Evolutionary conservation across 495 filamentous ascomycete genomes (phyloP), one percentile per base, ranked within the genome.

Genomic region (Penicillium parvum): DNA sequence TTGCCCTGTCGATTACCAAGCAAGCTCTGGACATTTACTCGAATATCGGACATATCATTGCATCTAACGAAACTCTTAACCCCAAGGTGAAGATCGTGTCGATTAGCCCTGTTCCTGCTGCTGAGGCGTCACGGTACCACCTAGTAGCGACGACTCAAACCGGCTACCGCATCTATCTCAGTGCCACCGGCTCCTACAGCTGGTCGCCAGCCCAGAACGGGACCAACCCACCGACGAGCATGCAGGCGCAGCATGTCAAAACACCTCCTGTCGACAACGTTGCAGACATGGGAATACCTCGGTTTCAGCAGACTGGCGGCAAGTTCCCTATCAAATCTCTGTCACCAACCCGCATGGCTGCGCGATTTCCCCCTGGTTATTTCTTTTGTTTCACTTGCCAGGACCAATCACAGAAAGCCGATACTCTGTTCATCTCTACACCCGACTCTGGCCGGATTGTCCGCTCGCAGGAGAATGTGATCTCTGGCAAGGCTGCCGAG

Each of bases 161-260:
- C 3, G 92, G 92, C 8, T 95, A 88, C 58, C 83, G 92, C 12
- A 78, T 99, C 15, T 96, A 89, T 56, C 72, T 97, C 40, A 96
- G 89, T 55, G 89, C 91, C 5, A 95, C 91, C 2, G 83, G 84
- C 28, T 78, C 86, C 5, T 83, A 83, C 34, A 82, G 78, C 25
- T 84, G 82, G 61, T 69, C 73, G 5, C 68, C 76, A 9, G 69
- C 77, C 18, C 73, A 81, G 12, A 65, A 58, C 16, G 65, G 70
- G 17, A 74, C 64, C 30, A 75, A 70, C 42, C 80, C 89, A 0
- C 91, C 94, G 3, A 91, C 85, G 36, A 96, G 88, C 66, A 96
- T 99, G 90, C 90, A 96, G 60, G 81, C 96, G 15, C 86, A 94
- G 49, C 90, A 91, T 53, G 83, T 97, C 60, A 94, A 90, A 53